Evolutionary conservation across 2,329 filamentous ascomycete species (phyloP).

Genomic region (Pseudocercospora fuligena): DNA sequence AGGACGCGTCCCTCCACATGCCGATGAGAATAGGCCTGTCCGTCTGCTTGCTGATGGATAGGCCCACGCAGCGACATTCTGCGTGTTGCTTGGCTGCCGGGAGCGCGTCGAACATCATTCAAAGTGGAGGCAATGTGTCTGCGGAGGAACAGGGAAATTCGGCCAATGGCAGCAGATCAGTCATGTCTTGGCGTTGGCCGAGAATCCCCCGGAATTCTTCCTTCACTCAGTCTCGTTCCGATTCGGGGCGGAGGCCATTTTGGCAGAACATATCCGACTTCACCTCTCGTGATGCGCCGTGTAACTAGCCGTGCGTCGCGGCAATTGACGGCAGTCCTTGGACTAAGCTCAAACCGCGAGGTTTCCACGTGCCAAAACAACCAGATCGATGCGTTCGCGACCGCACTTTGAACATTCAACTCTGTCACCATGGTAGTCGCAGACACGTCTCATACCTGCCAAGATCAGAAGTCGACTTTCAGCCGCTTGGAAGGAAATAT

Average conservation of each 20-base stretch:
- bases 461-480: too few relatives aligned
- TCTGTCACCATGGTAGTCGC: too few relatives aligned
- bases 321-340: neutral
- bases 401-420: too few relatives aligned
- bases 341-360: too few relatives aligned
- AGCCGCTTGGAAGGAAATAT: too few relatives aligned
- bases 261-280: too few relatives aligned
- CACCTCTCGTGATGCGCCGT: neutral
- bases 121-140: neutral
- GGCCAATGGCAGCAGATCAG: neutral
- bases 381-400: too few relatives aligned
- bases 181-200: neutral
- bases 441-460: too few relatives aligned
- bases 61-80: neutral
- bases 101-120: neutral
- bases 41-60: neutral
- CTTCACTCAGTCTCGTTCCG: neutral
- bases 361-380: too few relatives aligned
- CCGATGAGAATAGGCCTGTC: neutral
- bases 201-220: neutral
- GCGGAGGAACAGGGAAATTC: neutral
- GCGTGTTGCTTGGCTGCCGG: neutral
- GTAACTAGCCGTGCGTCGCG: neutral
- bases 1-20: neutral
- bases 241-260: neutral